Percentiles rank a stretch among this genome's conserved stretches.
phyloP scores from a whole-genome alignment of 345 rosid genomes.

The Tarenaya hassleriana region DNA sequence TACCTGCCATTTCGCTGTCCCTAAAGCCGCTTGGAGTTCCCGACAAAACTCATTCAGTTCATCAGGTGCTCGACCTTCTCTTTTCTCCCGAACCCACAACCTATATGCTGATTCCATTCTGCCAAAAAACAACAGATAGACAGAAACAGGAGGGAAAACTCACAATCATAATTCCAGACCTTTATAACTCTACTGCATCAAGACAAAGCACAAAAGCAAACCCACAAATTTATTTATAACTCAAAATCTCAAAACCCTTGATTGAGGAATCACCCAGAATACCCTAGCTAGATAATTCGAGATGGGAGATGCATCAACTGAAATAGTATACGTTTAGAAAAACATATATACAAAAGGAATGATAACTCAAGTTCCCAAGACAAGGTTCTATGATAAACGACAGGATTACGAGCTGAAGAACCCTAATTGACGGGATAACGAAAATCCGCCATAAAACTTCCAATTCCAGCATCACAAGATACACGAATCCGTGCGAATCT shows the following conservation, averaged over 20 bases:
- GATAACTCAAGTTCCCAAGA: no score
- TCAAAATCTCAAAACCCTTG: background rate
- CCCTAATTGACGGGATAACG: no score
- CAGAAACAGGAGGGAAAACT: background rate
- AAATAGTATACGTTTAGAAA: no score
- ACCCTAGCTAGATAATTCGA: no score
- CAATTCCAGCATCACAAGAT: background rate
- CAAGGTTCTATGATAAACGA: no score
- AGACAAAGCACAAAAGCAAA: background rate
- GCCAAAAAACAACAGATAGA: slow-evolving; percentile 21
- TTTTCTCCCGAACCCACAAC: slow-evolving; percentile 61
- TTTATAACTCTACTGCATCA: no score
- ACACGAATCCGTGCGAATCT: background rate
- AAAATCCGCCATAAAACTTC: background rate
- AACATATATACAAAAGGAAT: no score
- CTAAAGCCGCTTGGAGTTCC: slow-evolving; percentile 70
- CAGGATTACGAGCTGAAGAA: no score
- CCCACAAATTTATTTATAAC: no score
- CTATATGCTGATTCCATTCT: slow-evolving; percentile 78
- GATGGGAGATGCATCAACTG: no score
- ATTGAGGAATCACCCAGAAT: background rate
- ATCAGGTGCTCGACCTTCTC: slow-evolving; percentile 30
- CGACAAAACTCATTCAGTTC: slow-evolving; percentile 45
- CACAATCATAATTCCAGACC: background rate
- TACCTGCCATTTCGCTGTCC: slow-evolving; percentile 96